These are phyloP conservation scores for Protomyces gravidus DNA, from an alignment of 1,139 yeast species.

Conservation along the genomic window DNA sequence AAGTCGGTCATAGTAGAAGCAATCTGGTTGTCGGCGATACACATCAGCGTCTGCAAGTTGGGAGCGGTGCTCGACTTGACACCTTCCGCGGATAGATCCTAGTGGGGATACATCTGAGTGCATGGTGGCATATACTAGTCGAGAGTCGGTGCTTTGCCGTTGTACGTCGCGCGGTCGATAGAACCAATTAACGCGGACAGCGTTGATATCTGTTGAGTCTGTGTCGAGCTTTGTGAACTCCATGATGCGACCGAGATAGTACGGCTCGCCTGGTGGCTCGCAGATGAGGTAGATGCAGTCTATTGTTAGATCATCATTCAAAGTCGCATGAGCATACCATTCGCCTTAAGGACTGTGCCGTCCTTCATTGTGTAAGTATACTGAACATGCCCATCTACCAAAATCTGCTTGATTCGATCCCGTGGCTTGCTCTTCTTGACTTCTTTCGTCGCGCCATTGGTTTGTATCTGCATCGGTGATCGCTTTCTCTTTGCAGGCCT, in stretches of 20 bases:
- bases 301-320: conserved; percentile 21
- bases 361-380: conserved; percentile 2
- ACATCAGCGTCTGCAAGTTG: conserved; percentile 59
- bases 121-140: conserved; percentile 77
- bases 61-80: conserved; percentile 61
- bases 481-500: not conserved
- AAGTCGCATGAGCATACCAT: not conserved
- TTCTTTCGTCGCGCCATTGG: not conserved
- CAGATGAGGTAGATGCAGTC: conserved; percentile 81
- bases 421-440: not conserved
- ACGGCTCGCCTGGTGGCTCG: conserved; percentile 95
- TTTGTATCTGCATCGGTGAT: not conserved
- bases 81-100: conserved; percentile 68
- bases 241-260: conserved; percentile 78
- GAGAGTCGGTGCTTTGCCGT: conserved; percentile 61
- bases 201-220: conserved; percentile 49
- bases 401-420: not conserved
- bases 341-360: conserved; percentile 1
- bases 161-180: conserved; percentile 84
- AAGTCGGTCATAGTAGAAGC: conserved; percentile 78
- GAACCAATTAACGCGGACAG: conserved; percentile 81
- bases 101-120: conserved; percentile 83
- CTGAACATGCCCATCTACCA: not conserved
- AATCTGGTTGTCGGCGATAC: conserved; percentile 57
- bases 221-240: conserved; percentile 51